Evolutionary conservation across 176 grass and related monocot genomes (phyloP), one percentile per base, ranked within the genome.

Genomic region (Metroxylon sagu): DNA sequence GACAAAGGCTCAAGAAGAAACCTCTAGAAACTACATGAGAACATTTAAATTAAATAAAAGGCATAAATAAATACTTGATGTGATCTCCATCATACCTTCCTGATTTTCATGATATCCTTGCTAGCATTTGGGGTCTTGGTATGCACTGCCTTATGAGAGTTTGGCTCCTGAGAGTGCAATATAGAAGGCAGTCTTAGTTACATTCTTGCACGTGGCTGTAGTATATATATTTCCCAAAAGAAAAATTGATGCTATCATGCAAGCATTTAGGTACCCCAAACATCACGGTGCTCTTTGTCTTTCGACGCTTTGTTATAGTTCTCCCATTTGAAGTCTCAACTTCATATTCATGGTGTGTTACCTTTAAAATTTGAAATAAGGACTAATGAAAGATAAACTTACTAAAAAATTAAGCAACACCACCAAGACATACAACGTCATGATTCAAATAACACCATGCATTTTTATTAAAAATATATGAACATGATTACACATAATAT

Each of bases 341-440:
- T 82, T 88, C 87, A 68, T 97, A 92, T 74, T 88, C 93, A 81
- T 89, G 85, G 27, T 67, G 83, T 68, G 77, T 88, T 58, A 91
- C 80, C 93, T 92, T 67, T 56, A 67, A 71, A 39, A 54, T 43
- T 43, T 3, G n/a, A 79, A 70, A 77, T 5, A 79, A 49, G 54
- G 23, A 68, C 55, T 16, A 49, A 25, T 49, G 48, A 18, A 19
- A 64, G 18, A 64, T 64, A 2, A 49, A 0, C 17, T 19, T 8
- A 43, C 28, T 62, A 0, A 28, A 16, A 28, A 59, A 59, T 59
- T 29, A 29, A 43, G 1, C 21, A 23, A 43, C 2, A 43, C 35
- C 12, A 10, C 35, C 35, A 43, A 12, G 35, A 43, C 35, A 43
- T 43, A 10, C 10, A 39, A 39, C 7, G 8, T 12, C 35, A 43